A percentile compares a stretch with the other conserved stretches of the same genome.
phyloP scores from a whole-genome alignment of 1,284 basidiomycete species.

The Papiliotrema flavescens region DNA sequence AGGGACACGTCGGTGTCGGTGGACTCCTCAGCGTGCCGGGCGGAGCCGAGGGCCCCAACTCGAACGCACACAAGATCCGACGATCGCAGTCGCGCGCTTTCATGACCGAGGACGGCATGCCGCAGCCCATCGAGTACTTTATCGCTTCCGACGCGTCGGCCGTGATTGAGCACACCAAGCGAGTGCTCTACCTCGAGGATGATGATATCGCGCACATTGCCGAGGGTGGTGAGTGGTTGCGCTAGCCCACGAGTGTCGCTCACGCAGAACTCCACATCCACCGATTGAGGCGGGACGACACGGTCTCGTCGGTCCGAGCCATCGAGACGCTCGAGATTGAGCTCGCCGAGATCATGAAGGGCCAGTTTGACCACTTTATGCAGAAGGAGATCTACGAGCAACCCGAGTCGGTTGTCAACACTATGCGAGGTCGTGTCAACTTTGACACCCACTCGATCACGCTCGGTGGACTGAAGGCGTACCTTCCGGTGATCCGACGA shows the following conservation, averaged over 20 bases:
- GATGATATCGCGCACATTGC: constrained; percentile 98
- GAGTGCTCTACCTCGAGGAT: constrained; percentile 97
- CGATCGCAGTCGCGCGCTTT: constrained; percentile 97
- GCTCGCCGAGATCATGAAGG: constrained; percentile 99
- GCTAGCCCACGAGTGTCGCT: background rate
- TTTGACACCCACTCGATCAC: constrained; percentile 91
- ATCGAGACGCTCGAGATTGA: constrained; percentile 99
- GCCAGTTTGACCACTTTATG: constrained; percentile 99
- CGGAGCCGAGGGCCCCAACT: constrained; percentile 45
- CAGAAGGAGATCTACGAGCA: constrained; percentile 99
- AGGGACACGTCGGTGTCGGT: constrained; percentile 29
- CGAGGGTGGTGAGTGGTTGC: constrained; percentile 59
- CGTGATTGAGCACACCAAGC: constrained; percentile 98
- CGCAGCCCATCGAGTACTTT: constrained; percentile 99
- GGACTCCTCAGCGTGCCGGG: constrained; percentile 70
- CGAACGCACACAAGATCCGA: constrained; percentile 62
- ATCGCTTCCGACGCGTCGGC: constrained; percentile 96
- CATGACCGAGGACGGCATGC: constrained; percentile 96
- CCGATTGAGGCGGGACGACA: constrained; percentile 87
- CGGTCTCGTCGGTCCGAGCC: constrained; percentile 73
- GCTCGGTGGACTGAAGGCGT: constrained; percentile 91
- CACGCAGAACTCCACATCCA: constrained; percentile 87
- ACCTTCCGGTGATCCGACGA: constrained; percentile 92
- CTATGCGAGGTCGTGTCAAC: constrained; percentile 99
- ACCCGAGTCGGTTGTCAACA: constrained; percentile 99